Base-by-base conservation (phyloP, 2,329 filamentous ascomycete species). In the Calonectria pseudoreteaudii region DNA sequence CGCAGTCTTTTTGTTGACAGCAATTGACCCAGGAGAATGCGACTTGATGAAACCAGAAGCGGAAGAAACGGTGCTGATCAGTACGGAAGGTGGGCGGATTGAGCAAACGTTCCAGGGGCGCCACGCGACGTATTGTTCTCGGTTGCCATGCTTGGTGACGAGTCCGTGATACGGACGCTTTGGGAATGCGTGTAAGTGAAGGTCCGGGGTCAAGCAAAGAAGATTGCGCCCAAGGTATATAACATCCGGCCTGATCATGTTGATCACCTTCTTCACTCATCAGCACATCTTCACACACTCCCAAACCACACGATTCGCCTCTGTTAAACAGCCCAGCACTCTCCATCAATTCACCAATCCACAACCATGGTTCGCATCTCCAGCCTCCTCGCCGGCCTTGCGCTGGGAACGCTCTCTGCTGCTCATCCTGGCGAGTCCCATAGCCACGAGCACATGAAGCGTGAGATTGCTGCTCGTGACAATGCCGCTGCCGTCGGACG, bases 361-460 rank as follows among this genome's bases (percentile, higher is more conserved):
- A 9, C 49, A 44, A 44, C 2, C 62, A 71, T 71, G 62, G 56
- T 62, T 62, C 41, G 52, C 18, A 44, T 67, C 28, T 49, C 50
- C 38, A 64, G n/a, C 31, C 70, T 53, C 36, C 34, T 62, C 28
- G 44, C 60, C 62, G 50, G 64, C 44, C 44, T 71, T 36, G 69
- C 64, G 30, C 52, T 71, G 44, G 64, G 52, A 28, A 52, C 44
- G 3, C 58, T 70, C 34, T 64, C 68, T 11, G 41, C 62, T 2
- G 70, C 70, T 20, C 70, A 72, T 20, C 70, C 70, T 0, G 70
- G 70, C 65, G 70, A 72, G 49, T 56, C 65, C n/a, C 70, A 72
- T 47, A 65, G 36, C 65, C 56, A 68, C 26, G 44, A 60, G 31
- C 65, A 72, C 65, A 68, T 72, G 70, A 72, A 72, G 70, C 70